Conservation (phyloP, 2,329 filamentous ascomycete species). For the Beauveria sp. region DNA sequence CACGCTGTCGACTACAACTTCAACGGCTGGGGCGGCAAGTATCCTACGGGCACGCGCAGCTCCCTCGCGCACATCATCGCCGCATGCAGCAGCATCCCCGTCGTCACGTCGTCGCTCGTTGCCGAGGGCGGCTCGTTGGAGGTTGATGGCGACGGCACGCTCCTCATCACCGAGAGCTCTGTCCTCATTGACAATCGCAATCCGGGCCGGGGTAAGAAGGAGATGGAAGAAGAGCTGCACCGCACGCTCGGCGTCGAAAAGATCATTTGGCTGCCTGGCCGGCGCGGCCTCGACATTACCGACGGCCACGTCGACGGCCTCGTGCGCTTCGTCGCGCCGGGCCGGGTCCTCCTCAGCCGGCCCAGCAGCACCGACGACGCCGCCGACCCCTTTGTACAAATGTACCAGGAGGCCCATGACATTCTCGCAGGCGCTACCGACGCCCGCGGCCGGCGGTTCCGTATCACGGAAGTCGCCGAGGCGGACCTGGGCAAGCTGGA, state of each 20-base stretch:
- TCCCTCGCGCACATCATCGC: constrained; percentile 13
- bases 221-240: constrained; percentile 18
- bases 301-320: constrained; percentile 24
- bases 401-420: constrained; percentile 19
- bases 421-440: constrained; percentile 16
- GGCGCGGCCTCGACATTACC: constrained; percentile 18
- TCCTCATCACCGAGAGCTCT: constrained; percentile 21
- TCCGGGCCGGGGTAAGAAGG: constrained; percentile 13
- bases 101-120: constrained; percentile 10
- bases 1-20: constrained; percentile 20
- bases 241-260: constrained; percentile 19
- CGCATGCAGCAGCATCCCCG: neutral
- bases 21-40: constrained; percentile 22
- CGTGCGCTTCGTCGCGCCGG: constrained; percentile 19
- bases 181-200: constrained; percentile 24
- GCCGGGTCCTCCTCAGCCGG: constrained; percentile 18
- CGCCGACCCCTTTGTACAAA: constrained; percentile 5
- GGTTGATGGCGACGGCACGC: constrained; percentile 22
- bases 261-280: constrained; percentile 22
- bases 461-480: constrained; percentile 19
- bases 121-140: constrained; percentile 22
- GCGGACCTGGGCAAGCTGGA: constrained; percentile 14
- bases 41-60: constrained; percentile 10
- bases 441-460: constrained; percentile 15
- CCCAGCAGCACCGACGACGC: constrained; percentile 12